Percentiles rank a stretch among this genome's conserved stretches.
Conservation (phyloP, 192 early-diverging fungal genomes). For the Coemansia sp. region DNA sequence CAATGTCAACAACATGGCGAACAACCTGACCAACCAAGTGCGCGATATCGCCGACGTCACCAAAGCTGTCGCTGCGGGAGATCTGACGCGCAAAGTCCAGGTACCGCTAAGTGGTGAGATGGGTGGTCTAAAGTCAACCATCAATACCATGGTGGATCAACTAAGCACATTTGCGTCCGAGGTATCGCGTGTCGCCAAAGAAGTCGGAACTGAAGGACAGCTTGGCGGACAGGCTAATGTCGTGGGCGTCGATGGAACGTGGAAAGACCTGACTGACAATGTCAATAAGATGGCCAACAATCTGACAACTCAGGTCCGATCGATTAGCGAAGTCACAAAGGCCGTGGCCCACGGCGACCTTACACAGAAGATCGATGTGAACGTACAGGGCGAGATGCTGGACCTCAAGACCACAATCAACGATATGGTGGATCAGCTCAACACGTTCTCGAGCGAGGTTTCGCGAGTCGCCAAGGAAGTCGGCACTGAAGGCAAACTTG, state of each 20-base stretch:
- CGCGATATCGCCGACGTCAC: conserved; percentile 57
- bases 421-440: conserved; percentile 39
- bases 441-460: conserved; percentile 18
- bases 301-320: conserved; percentile 59
- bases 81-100: conserved; percentile 49
- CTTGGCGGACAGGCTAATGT: conserved; percentile 71
- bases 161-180: conserved; percentile 52
- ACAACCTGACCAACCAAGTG: conserved; percentile 64
- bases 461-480: conserved; percentile 52
- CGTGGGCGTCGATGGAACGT: conserved; percentile 54
- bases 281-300: conserved; percentile 64
- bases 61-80: conserved; percentile 54
- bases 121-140: conserved; percentile 58
- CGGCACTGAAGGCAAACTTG: conserved; percentile 17
- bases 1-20: conserved; percentile 65
- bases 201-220: conserved; percentile 69
- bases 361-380: conserved; percentile 54
- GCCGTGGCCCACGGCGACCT: conserved; percentile 60
- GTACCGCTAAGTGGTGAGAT: conserved; percentile 53
- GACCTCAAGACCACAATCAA: conserved; percentile 68
- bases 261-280: conserved; percentile 59
- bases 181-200: conserved; percentile 67
- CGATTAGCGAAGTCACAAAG: conserved; percentile 62
- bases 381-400: conserved; percentile 58
- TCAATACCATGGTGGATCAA: conserved; percentile 63